These are phyloP conservation scores for Orbilia javanica DNA, from an alignment of 2,329 filamentous ascomycete species.

Conservation along the genomic window DNA sequence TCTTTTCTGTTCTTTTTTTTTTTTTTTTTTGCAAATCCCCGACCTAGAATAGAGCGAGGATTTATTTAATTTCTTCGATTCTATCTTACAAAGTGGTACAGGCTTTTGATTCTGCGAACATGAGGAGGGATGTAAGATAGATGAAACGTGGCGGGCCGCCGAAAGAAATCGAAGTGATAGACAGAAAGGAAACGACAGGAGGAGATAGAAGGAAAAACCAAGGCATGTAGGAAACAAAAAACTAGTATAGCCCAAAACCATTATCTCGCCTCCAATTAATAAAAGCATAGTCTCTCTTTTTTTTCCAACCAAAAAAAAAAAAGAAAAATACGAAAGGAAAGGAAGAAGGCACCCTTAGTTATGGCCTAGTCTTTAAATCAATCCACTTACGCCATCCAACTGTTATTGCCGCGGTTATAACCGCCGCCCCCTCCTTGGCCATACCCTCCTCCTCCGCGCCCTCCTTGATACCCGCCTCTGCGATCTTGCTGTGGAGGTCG, in stretches of 20 bases:
- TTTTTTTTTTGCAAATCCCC: too few species aligned
- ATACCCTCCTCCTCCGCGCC: slow-evolving; percentile 20
- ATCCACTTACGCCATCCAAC: slow-evolving; percentile 41
- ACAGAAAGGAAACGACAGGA: background rate
- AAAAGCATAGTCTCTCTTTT: background rate
- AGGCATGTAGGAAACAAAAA: background rate
- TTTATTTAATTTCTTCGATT: background rate
- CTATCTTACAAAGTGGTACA: slow-evolving; percentile 15
- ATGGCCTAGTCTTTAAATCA: background rate
- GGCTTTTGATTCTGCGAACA: slow-evolving; percentile 2
- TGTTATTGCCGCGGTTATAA: slow-evolving; percentile 34
- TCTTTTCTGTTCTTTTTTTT: too few species aligned
- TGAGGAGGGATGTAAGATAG: background rate
- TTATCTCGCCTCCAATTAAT: background rate
- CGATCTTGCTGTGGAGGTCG: slow-evolving; percentile 38
- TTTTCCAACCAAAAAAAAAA: background rate
- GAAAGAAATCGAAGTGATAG: background rate
- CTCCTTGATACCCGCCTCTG: slow-evolving; percentile 34
- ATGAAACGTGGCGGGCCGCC: background rate
- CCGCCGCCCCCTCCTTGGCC: slow-evolving; percentile 14
- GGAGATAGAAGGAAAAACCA: too few species aligned
- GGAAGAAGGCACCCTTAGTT: background rate
- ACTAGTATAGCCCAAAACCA: background rate
- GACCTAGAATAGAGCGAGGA: too few species aligned
- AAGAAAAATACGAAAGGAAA: background rate